These are phyloP conservation scores for Groenewaldozyma salmanticensis DNA, from an alignment of 805 yeast genomes.

Conservation along the genomic window DNA sequence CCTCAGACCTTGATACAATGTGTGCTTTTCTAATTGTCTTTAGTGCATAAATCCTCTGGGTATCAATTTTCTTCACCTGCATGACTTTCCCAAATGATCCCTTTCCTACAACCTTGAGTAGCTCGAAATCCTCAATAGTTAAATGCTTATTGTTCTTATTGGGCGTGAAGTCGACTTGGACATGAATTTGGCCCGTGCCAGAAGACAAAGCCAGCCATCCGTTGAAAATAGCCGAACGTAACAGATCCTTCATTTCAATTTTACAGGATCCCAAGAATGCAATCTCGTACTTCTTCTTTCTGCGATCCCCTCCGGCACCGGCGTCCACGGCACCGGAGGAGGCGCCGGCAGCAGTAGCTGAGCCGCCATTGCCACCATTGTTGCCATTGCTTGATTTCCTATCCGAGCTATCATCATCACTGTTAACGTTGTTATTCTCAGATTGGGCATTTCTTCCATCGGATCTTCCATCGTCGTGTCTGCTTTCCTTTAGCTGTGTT, in stretches of 20 bases:
- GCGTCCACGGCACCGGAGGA: background rate
- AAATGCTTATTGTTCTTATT: constrained; percentile 44
- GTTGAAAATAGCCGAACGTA: constrained; percentile 8
- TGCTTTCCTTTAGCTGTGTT: background rate
- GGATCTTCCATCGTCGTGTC: background rate
- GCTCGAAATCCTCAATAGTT: constrained; percentile 83
- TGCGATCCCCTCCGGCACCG: background rate
- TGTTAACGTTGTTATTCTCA: background rate
- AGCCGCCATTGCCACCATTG: too few relatives aligned
- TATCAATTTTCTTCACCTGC: constrained; percentile 96
- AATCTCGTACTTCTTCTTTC: constrained; percentile 41
- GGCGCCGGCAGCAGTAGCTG: background rate
- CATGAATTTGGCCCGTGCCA: constrained; percentile 29
- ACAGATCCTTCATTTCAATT: constrained; percentile 33
- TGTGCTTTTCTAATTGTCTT: constrained; percentile 92
- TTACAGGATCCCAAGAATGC: constrained; percentile 65
- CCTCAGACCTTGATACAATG: constrained; percentile 88
- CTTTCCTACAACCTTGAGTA: constrained; percentile 91
- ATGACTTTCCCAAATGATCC: constrained; percentile 98
- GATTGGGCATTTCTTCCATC: background rate
- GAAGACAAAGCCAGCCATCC: constrained; percentile 17
- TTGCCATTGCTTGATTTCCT: too few relatives aligned
- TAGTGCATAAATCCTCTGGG: constrained; percentile 87
- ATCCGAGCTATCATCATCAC: background rate
- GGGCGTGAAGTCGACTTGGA: constrained; percentile 64